phyloP scores from a whole-genome alignment of 2,329 filamentous ascomycete species.

The Trichophyton benhamiae region DNA sequence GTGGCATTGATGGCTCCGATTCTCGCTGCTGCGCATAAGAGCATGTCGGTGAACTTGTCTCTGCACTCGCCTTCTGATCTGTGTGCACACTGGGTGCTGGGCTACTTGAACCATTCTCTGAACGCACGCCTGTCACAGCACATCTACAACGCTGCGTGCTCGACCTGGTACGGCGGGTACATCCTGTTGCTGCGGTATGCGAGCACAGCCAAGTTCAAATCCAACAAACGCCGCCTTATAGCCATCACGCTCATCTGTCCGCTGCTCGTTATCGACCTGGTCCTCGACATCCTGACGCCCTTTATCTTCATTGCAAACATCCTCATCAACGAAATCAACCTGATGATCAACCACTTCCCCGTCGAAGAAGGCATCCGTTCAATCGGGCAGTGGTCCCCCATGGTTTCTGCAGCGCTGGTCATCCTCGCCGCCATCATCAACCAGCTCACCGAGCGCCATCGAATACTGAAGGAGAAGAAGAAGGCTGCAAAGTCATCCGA shows the following conservation, averaged over 20 bases:
- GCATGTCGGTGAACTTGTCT: conserved; percentile 13
- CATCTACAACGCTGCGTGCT: conserved; percentile 17
- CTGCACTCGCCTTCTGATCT: conserved; percentile 15
- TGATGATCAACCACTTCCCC: conserved; percentile 15
- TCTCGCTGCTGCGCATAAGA: conserved; percentile 18
- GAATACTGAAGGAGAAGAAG: conserved; percentile 10
- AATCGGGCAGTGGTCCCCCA: conserved; percentile 20
- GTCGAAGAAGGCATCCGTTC: conserved; percentile 16
- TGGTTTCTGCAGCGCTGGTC: conserved; percentile 16
- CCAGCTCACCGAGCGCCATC: conserved; percentile 10
- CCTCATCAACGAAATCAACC: conserved; percentile 18
- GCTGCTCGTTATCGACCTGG: conserved; percentile 16
- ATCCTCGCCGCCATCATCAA: conserved; percentile 18
- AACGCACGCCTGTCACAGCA: conserved; percentile 14
- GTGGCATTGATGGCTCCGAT: conserved; percentile 15
- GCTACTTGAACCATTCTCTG: conserved; percentile 12
- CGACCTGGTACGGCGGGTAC: conserved; percentile 19
- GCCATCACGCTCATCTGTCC: conserved; percentile 12
- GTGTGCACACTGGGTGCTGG: conserved; percentile 15
- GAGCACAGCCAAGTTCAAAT: conserved; percentile 7
- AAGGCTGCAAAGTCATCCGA: neutral
- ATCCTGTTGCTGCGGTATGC: conserved; percentile 17
- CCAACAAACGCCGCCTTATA: conserved; percentile 6
- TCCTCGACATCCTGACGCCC: conserved; percentile 16
- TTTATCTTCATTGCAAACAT: conserved; percentile 18